Conservation (phyloP, 2,329 filamentous ascomycete genomes). For the Aspergillus spinulosporus region DNA sequence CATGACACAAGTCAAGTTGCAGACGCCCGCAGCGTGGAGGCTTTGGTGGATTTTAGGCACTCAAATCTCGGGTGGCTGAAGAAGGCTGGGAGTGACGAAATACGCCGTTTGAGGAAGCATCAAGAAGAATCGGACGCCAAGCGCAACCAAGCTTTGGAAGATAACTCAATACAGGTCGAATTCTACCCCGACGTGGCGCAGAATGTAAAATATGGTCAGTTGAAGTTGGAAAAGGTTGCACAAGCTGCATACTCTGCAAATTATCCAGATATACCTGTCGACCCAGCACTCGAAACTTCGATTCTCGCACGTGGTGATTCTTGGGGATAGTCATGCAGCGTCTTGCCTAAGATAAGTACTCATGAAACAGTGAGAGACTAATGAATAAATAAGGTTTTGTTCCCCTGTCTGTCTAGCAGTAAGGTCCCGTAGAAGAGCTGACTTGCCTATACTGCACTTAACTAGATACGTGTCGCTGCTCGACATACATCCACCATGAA, state of each 20-base stretch:
- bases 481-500: too few species aligned
- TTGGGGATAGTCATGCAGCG: not conserved
- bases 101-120: constrained; percentile 48
- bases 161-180: constrained; percentile 46
- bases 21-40: constrained; percentile 86
- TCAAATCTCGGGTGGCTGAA: constrained; percentile 85
- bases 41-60: constrained; percentile 82
- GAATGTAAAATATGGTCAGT: constrained; percentile 24
- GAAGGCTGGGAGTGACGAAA: constrained; percentile 55
- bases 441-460: too few species aligned
- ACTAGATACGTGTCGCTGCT: too few species aligned
- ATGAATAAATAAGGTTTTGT: not conserved
- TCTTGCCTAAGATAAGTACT: not conserved
- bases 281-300: constrained; percentile 41
- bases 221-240: constrained; percentile 36
- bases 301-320: constrained; percentile 16
- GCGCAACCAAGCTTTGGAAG: constrained; percentile 46
- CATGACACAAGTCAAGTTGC: constrained; percentile 89
- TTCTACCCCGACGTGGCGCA: constrained; percentile 10
- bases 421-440: too few species aligned
- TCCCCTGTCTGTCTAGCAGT: not conserved
- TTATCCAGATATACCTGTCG: constrained; percentile 42
- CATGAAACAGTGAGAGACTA: not conserved
- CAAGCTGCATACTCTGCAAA: constrained; percentile 14
- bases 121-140: constrained; percentile 58